Conservation (phyloP, 257 asterid species). For the Nicotiana benthamiana region DNA sequence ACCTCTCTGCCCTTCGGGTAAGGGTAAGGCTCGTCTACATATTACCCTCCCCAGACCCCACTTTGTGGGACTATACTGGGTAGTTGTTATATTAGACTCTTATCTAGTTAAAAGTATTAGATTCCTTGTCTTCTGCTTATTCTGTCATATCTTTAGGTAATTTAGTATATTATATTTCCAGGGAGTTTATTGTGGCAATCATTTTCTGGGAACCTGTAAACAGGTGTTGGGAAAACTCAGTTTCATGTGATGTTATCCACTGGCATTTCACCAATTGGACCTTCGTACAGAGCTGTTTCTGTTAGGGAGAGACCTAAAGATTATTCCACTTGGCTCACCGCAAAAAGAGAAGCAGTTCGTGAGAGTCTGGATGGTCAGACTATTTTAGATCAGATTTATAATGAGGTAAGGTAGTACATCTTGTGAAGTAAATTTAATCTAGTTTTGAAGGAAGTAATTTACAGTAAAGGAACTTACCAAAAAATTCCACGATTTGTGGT, state of each 20-base stretch:
- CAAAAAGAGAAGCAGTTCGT: constrained; percentile 35
- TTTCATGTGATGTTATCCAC: constrained; percentile 63
- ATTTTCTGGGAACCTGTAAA: background rate
- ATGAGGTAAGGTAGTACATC: constrained; percentile 42
- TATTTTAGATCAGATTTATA: constrained; percentile 45
- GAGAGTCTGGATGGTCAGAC: constrained; percentile 67
- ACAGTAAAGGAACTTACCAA: background rate
- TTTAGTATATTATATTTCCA: background rate
- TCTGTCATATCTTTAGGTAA: background rate
- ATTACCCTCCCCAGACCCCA: no score
- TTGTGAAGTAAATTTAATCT: background rate
- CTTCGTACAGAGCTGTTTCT: constrained; percentile 54
- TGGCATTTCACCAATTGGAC: constrained; percentile 69
- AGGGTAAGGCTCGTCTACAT: no score
- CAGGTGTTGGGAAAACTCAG: constrained; percentile 66
- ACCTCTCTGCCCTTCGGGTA: no score
- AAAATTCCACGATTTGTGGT: background rate
- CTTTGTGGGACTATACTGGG: no score
- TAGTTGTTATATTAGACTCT: background rate
- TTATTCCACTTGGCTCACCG: constrained; percentile 58
- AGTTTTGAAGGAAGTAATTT: background rate
- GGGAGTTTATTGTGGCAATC: background rate
- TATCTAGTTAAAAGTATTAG: background rate
- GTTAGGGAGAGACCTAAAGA: constrained; percentile 30
- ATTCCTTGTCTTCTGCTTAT: background rate